phyloP scores from a whole-genome alignment of 768 basidiomycete genomes.

The Phanerodontia chrysosporium region DNA sequence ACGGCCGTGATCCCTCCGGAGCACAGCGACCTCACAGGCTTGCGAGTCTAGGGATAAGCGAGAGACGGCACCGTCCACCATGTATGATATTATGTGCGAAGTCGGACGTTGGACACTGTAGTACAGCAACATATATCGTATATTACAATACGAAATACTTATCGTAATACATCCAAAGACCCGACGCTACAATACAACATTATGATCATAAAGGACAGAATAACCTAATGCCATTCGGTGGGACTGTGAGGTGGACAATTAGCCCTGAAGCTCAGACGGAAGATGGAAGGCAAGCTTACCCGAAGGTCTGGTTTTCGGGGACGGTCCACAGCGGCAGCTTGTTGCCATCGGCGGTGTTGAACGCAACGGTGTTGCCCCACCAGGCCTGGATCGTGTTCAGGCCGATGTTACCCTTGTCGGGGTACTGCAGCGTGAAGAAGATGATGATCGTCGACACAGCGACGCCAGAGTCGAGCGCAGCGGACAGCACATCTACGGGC shows the following conservation, averaged over 20 bases:
- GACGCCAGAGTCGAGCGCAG: slow-evolving; percentile 72
- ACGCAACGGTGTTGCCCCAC: slow-evolving; percentile 37
- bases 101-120: too few relatives aligned
- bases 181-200: background rate
- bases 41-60: too few relatives aligned
- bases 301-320: slow-evolving; percentile 3
- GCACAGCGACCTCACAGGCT: too few relatives aligned
- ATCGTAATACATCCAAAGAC: background rate
- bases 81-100: too few relatives aligned
- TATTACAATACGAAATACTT: background rate
- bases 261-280: background rate
- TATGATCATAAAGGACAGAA: background rate
- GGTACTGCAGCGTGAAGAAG: slow-evolving; percentile 51
- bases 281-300: background rate
- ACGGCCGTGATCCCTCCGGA: too few relatives aligned
- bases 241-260: background rate
- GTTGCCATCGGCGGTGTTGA: slow-evolving; percentile 27
- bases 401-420: slow-evolving; percentile 31
- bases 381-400: slow-evolving; percentile 26
- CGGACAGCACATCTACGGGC: slow-evolving; percentile 61
- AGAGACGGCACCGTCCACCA: too few relatives aligned
- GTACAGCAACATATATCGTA: background rate
- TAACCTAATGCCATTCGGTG: background rate
- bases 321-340: slow-evolving; percentile 18
- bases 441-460: slow-evolving; percentile 63